Conservation (phyloP, 306 rosid genomes). For the Sicyos baderoa region DNA sequence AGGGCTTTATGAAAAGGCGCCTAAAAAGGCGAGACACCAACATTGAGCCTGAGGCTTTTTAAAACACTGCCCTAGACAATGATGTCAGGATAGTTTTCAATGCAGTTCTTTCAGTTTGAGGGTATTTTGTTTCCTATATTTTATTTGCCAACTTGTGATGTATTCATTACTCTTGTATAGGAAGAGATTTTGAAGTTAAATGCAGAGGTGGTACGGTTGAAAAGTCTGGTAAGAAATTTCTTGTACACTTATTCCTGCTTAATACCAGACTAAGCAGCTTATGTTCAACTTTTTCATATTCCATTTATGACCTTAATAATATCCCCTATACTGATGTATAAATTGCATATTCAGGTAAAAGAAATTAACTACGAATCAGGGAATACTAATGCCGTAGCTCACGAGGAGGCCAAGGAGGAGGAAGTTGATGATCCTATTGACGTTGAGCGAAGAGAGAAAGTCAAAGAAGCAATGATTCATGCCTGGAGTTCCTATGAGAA, state of each 20-base stretch:
- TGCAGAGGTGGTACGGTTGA: slow-evolving; percentile 40
- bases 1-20: too few relatives aligned
- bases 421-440: slow-evolving; percentile 74
- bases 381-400: neutral
- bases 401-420: slow-evolving; percentile 64
- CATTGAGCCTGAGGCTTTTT: too few relatives aligned
- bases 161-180: slow-evolving; percentile 39
- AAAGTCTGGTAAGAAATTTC: slow-evolving; percentile 49
- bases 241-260: slow-evolving; percentile 12
- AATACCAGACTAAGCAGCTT: neutral
- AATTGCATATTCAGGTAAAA: slow-evolving; percentile 47
- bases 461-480: slow-evolving; percentile 91
- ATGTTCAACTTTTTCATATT: neutral
- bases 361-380: slow-evolving; percentile 28
- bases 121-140: neutral
- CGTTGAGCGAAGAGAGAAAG: slow-evolving; percentile 63
- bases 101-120: neutral
- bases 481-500: slow-evolving; percentile 95
- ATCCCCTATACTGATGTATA: slow-evolving; percentile 16
- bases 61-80: too few relatives aligned
- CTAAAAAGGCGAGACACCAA: too few relatives aligned
- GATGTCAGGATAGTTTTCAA: neutral
- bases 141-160: slow-evolving; percentile 15
- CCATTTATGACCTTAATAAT: neutral
- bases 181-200: slow-evolving; percentile 50